Evolutionary conservation across 169 alveolate species (phyloP).

Genomic region (Cryptosporidium meleagridis): DNA sequence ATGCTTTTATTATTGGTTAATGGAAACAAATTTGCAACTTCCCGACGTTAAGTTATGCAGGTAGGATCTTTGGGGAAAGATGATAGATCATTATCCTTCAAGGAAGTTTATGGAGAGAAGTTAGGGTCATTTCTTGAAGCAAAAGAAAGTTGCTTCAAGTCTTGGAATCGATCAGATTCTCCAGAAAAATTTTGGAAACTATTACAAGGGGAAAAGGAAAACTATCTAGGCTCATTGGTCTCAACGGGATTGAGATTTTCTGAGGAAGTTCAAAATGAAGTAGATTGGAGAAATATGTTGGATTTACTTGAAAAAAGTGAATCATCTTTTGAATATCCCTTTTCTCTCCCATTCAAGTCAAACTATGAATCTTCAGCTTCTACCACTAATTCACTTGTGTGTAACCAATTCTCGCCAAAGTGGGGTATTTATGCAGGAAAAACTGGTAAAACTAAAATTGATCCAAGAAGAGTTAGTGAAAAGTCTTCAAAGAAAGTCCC

Average conservation of each 20-base stretch:
- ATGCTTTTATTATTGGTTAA: background rate
- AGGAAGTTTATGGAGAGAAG: slow-evolving; percentile 49
- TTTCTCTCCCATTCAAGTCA: slow-evolving; percentile 11
- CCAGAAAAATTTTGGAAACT: slow-evolving; percentile 32
- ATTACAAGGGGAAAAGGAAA: slow-evolving; percentile 46
- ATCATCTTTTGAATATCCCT: slow-evolving; percentile 30
- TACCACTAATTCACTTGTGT: background rate
- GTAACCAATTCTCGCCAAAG: slow-evolving; percentile 59
- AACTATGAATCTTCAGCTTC: background rate
- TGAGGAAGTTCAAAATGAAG: slow-evolving; percentile 32
- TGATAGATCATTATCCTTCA: slow-evolving; percentile 33
- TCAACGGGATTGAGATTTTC: slow-evolving; percentile 37
- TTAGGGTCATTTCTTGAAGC: slow-evolving; percentile 44
- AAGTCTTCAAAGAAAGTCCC: background rate
- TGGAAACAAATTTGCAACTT: background rate
- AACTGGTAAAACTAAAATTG: background rate
- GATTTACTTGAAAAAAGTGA: slow-evolving; percentile 30
- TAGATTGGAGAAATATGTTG: slow-evolving; percentile 40
- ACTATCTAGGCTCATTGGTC: background rate
- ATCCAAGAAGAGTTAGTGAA: background rate
- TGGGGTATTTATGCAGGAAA: slow-evolving; percentile 61
- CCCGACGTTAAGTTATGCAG: background rate
- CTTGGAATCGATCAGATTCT: slow-evolving; percentile 12
- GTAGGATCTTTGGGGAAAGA: background rate
- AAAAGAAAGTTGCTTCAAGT: slow-evolving; percentile 13